phyloP scores from a whole-genome alignment of 148 eudicot species.

The Chenopodium suecicum region DNA sequence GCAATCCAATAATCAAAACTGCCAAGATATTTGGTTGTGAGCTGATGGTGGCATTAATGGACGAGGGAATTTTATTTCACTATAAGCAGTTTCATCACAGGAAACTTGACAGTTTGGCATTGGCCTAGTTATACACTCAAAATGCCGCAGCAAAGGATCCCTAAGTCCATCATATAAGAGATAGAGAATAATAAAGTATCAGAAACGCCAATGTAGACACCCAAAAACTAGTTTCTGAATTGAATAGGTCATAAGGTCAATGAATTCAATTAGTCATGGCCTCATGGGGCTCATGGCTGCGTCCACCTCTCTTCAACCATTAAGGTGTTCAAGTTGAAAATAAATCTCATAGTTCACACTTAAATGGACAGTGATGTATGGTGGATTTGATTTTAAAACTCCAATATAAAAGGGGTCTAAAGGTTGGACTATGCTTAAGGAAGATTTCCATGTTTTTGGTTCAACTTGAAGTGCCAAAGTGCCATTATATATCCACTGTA shows the following conservation, averaged over 20 bases:
- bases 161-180: background rate
- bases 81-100: background rate
- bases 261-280: background rate
- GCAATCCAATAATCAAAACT: background rate
- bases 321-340: background rate
- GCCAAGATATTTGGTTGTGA: background rate
- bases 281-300: background rate
- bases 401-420: background rate
- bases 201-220: background rate
- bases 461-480: background rate
- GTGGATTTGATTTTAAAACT: background rate
- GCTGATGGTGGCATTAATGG: constrained; percentile 6
- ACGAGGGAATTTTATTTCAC: background rate
- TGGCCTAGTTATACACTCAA: background rate
- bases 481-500: background rate
- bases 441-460: background rate
- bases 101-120: background rate
- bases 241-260: background rate
- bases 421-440: background rate
- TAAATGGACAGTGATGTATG: background rate
- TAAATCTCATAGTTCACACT: no score
- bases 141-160: background rate
- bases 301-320: background rate
- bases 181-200: background rate
- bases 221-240: background rate